phyloP scores from a whole-genome alignment of 441 rosid genomes.

The California macrophylla region DNA sequence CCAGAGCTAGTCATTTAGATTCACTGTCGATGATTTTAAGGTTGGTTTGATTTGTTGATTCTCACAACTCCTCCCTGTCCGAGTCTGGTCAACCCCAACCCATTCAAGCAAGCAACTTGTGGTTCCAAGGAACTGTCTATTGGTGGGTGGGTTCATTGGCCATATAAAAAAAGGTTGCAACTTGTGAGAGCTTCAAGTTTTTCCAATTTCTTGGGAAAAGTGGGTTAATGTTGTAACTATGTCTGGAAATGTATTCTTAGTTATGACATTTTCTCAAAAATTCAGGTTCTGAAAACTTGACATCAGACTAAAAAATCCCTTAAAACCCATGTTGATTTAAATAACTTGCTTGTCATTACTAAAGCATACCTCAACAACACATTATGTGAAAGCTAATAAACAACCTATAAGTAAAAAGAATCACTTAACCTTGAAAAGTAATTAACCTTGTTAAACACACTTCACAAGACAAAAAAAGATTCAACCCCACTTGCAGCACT shows the following conservation, averaged over 20 bases:
- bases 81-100: no score
- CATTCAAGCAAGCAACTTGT: not conserved
- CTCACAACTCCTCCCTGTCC: not conserved
- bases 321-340: not conserved
- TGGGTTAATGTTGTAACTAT: no score
- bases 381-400: conserved; percentile 7
- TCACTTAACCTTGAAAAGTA: not conserved
- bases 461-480: conserved; percentile 6
- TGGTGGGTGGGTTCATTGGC: not conserved
- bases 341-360: not conserved
- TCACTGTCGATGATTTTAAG: not conserved
- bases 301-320: not conserved
- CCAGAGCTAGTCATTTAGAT: not conserved
- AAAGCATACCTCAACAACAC: not conserved
- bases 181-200: not conserved
- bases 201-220: not conserved
- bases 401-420: not conserved
- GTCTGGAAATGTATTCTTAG: no score
- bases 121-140: not conserved
- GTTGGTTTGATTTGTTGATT: not conserved
- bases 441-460: conserved; percentile 13
- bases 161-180: not conserved
- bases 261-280: not conserved
- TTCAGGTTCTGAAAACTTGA: not conserved
- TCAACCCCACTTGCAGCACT: conserved; percentile 12